Evolutionary conservation across 2,329 filamentous ascomycete genomes (phyloP).

Genomic region (Fusarium oligoseptatum): DNA sequence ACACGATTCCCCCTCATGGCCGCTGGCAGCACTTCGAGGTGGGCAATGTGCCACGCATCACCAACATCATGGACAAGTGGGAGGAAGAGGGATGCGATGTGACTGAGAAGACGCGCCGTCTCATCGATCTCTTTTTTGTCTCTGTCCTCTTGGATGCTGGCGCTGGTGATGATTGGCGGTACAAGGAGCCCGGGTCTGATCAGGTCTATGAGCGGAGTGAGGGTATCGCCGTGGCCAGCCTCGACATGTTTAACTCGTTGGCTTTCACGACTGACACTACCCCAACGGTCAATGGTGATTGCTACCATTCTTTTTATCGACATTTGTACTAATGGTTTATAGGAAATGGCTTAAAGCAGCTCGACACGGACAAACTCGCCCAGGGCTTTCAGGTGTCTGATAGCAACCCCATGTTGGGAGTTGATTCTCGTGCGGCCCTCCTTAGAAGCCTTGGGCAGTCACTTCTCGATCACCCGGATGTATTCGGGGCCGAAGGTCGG

Average conservation of each 20-base stretch:
- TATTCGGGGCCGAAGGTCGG: slow-evolving; percentile 59
- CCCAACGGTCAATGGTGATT: slow-evolving; percentile 53
- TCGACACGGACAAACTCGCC: slow-evolving; percentile 52
- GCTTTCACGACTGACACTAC: slow-evolving; percentile 50
- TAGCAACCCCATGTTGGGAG: slow-evolving; percentile 61
- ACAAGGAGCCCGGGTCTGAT: slow-evolving; percentile 55
- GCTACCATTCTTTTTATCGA: fast-evolving
- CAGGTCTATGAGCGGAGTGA: slow-evolving; percentile 59
- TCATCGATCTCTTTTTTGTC: slow-evolving; percentile 73
- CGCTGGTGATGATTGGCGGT: slow-evolving; percentile 64
- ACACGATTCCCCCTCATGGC: slow-evolving; percentile 66
- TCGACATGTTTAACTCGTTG: slow-evolving; percentile 63
- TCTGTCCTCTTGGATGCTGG: slow-evolving; percentile 70
- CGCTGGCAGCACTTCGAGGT: slow-evolving; percentile 75
- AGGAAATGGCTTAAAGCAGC: slow-evolving; percentile 52
- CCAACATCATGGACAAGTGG: slow-evolving; percentile 61
- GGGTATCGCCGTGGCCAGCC: slow-evolving; percentile 63
- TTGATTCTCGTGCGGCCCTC: slow-evolving; percentile 57
- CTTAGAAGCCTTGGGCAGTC: slow-evolving; percentile 59
- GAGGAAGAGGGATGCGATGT: slow-evolving; percentile 54
- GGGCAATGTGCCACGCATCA: slow-evolving; percentile 64
- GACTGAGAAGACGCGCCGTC: slow-evolving; percentile 62
- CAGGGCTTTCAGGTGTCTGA: slow-evolving; percentile 59
- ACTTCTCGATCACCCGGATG: slow-evolving; percentile 51
- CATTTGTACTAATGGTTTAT: not conserved